Percentiles rank a stretch among this genome's conserved stretches.
phyloP scores from a whole-genome alignment of 345 rosid species.

The Physaria fendleri region DNA sequence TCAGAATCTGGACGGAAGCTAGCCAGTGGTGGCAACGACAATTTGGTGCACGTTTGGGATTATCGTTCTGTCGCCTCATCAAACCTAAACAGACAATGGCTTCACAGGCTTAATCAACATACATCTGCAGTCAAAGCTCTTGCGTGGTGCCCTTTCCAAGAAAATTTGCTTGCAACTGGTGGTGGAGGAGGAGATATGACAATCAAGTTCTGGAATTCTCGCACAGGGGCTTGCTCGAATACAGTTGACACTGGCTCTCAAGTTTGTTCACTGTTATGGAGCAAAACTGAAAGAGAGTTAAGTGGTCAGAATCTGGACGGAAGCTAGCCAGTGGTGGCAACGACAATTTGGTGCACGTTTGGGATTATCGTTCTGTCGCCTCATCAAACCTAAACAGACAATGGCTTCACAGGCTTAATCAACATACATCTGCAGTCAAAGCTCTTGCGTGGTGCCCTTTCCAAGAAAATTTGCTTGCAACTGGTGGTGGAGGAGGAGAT shows the following conservation, averaged over 20 bases:
- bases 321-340: no score
- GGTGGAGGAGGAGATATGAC: conserved; percentile 36
- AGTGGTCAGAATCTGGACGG: no score
- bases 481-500: conserved; percentile 37
- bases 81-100: conserved; percentile 34
- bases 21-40: no score
- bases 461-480: conserved; percentile 30
- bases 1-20: no score
- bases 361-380: no score
- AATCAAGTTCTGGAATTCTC: conserved; percentile 33
- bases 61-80: no score
- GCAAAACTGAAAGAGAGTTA: conserved; percentile 33
- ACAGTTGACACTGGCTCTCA: conserved; percentile 35
- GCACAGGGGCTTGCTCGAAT: conserved; percentile 35
- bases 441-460: conserved; percentile 58
- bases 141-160: conserved; percentile 48
- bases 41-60: no score
- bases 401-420: conserved; percentile 35
- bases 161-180: conserved; percentile 28
- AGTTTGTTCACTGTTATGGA: conserved; percentile 33
- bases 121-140: conserved; percentile 52
- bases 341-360: no score
- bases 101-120: conserved; percentile 38
- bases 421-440: conserved; percentile 45
- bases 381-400: conserved; percentile 35